These are phyloP conservation scores for Coniochaeta ligniaria DNA, from an alignment of 2,329 filamentous ascomycete species.

Conservation along the genomic window DNA sequence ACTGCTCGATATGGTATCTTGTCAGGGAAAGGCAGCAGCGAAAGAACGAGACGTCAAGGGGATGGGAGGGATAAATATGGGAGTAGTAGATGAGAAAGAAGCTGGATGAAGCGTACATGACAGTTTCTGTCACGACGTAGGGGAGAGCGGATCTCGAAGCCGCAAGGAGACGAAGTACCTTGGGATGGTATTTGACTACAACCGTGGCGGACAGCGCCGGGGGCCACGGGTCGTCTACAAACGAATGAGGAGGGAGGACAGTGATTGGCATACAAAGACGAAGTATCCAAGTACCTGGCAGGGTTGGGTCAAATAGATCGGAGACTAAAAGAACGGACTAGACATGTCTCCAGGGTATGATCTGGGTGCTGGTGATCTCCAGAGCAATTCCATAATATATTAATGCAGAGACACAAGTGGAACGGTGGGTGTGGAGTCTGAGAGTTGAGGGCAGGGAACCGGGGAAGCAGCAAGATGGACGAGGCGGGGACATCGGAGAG, in stretches of 20 bases:
- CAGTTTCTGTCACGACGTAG: not conserved
- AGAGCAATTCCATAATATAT: not conserved
- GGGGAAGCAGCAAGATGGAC: not conserved
- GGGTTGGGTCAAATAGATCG: not conserved
- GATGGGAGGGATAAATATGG: not conserved
- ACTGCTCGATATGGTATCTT: not conserved
- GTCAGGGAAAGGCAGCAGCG: not conserved
- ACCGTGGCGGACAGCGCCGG: not conserved
- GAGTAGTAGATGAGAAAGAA: not conserved
- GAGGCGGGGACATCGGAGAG: not conserved
- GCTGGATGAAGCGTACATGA: not conserved
- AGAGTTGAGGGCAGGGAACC: not conserved
- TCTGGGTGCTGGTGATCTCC: not conserved
- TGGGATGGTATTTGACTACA: not conserved
- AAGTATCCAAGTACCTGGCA: not conserved
- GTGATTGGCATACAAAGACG: not conserved
- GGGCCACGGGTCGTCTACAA: not conserved
- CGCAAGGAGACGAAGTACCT: not conserved
- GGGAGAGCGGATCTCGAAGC: not conserved
- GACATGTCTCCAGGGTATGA: not conserved
- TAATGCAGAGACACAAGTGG: not conserved
- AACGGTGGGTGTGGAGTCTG: not conserved
- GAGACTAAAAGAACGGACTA: conserved; percentile 2
- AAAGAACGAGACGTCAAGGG: not conserved
- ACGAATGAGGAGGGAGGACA: not conserved